phyloP scores from a whole-genome alignment of 2,329 filamentous ascomycete species.

The Cryphonectria naterciae region DNA sequence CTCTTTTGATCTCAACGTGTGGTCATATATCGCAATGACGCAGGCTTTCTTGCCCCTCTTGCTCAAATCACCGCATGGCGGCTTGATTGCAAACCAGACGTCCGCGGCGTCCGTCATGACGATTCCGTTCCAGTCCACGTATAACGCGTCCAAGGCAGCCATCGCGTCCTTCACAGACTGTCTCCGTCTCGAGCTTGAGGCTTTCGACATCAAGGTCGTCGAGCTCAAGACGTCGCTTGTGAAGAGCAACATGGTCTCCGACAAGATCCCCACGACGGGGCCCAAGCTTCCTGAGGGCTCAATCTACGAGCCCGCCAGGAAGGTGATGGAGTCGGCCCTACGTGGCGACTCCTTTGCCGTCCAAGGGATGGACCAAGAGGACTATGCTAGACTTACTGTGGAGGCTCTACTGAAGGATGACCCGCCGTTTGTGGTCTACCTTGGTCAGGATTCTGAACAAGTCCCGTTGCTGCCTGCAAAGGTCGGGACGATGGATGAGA shows the following conservation, averaged over 20 bases:
- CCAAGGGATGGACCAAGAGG: not conserved
- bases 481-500: constrained; percentile 3
- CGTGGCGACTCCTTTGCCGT: not conserved
- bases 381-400: not conserved
- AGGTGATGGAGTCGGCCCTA: not conserved
- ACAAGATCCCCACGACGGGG: not conserved
- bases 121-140: constrained; percentile 12
- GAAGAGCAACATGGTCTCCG: constrained; percentile 32
- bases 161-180: constrained; percentile 11
- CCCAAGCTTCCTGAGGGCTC: constrained; percentile 2
- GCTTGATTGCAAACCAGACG: constrained; percentile 19
- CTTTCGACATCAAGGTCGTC: constrained; percentile 42
- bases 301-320: constrained; percentile 11
- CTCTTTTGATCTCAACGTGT: constrained; percentile 36
- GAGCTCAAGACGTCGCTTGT: constrained; percentile 40
- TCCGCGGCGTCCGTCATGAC: not conserved
- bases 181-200: constrained; percentile 45
- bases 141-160: constrained; percentile 20
- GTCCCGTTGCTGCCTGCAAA: not conserved
- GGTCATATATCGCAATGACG: constrained; percentile 33
- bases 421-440: constrained; percentile 3
- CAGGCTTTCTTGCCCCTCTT: constrained; percentile 34
- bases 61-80: constrained; percentile 26
- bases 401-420: not conserved
- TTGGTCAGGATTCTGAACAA: not conserved